phyloP scores from a whole-genome alignment of 2,329 filamentous ascomycete species.

The Lecanicillium sp. region DNA sequence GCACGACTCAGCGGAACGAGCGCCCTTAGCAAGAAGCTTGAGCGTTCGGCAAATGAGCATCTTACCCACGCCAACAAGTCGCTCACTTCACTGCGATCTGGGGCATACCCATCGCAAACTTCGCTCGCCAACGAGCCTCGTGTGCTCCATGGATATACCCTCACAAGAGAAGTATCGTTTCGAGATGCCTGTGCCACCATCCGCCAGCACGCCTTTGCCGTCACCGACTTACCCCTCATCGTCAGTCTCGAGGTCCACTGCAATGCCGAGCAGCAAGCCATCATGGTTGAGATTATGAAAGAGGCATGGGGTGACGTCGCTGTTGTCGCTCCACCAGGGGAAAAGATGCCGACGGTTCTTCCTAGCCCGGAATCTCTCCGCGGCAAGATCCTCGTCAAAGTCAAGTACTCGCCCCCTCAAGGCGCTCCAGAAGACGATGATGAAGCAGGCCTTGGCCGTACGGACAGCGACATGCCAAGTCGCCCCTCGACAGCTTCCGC shows the following conservation, averaged over 20 bases:
- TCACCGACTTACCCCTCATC: conserved; percentile 76
- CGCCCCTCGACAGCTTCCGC: no score
- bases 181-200: conserved; percentile 79
- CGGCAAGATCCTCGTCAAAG: conserved; percentile 78
- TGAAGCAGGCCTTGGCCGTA: conserved; percentile 22
- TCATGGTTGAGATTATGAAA: conserved; percentile 90
- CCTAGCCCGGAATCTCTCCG: conserved; percentile 65
- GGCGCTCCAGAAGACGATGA: conserved; percentile 17
- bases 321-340: conserved; percentile 51
- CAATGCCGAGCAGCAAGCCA: conserved; percentile 68
- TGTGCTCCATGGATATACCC: conserved; percentile 82
- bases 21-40: conserved; percentile 37
- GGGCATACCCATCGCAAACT: conserved; percentile 15
- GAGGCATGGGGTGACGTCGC: conserved; percentile 68
- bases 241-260: conserved; percentile 93
- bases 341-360: conserved; percentile 42
- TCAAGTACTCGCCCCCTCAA: conserved; percentile 57
- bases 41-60: conserved; percentile 27
- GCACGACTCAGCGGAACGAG: conserved; percentile 44
- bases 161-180: conserved; percentile 85
- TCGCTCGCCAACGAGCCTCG: conserved; percentile 56
- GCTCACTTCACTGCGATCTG: neutral
- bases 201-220: conserved; percentile 68
- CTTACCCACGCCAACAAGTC: conserved; percentile 16
- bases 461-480: conserved; percentile 30